Percentiles rank a stretch among this genome's conserved stretches.
These are phyloP conservation scores for Penicillium sp. DNA, from an alignment of 2,329 filamentous ascomycete genomes.

Conservation along the genomic window DNA sequence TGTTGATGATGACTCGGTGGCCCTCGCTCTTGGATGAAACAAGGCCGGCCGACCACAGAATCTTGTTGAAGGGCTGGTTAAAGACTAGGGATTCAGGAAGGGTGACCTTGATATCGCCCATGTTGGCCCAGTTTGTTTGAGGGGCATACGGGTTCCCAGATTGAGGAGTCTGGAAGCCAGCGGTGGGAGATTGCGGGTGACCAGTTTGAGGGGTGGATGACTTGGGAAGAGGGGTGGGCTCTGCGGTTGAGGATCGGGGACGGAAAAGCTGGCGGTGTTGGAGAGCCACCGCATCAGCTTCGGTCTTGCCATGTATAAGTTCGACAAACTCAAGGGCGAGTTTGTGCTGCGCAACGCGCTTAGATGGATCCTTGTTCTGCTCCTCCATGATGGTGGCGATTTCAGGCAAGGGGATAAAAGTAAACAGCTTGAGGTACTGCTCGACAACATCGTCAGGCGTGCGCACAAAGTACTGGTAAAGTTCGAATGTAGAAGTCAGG, in stretches of 20 bases:
- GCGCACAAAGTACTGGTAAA: slow-evolving; percentile 88
- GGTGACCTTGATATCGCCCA: slow-evolving; percentile 39
- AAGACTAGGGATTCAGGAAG: slow-evolving; percentile 53
- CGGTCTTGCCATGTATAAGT: slow-evolving; percentile 69
- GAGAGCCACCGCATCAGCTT: slow-evolving; percentile 62
- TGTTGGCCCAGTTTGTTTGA: slow-evolving; percentile 42
- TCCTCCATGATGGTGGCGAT: slow-evolving; percentile 68
- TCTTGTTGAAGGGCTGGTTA: slow-evolving; percentile 48
- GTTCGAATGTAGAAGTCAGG: slow-evolving; percentile 77
- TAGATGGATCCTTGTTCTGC: slow-evolving; percentile 66
- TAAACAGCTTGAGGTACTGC: slow-evolving; percentile 81
- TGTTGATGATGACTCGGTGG: slow-evolving; percentile 50
- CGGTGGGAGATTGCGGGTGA: slow-evolving; percentile 22
- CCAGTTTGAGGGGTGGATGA: slow-evolving; percentile 19
- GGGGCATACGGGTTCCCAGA: slow-evolving; percentile 42
- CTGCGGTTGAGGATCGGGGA: slow-evolving; percentile 34
- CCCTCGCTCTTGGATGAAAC: slow-evolving; percentile 54
- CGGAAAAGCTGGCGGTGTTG: slow-evolving; percentile 55
- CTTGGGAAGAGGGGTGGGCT: slow-evolving; percentile 34
- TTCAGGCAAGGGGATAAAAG: slow-evolving; percentile 72
- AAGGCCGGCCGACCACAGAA: slow-evolving; percentile 54
- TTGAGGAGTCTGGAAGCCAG: slow-evolving; percentile 32
- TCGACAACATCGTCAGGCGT: slow-evolving; percentile 79
- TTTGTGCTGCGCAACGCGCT: slow-evolving; percentile 76
- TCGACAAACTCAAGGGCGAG: slow-evolving; percentile 80